These are phyloP conservation scores for Thuidium tamariscinum DNA, from an alignment of 225 moss, liverwort and hornwort species.

Conservation along the genomic window DNA sequence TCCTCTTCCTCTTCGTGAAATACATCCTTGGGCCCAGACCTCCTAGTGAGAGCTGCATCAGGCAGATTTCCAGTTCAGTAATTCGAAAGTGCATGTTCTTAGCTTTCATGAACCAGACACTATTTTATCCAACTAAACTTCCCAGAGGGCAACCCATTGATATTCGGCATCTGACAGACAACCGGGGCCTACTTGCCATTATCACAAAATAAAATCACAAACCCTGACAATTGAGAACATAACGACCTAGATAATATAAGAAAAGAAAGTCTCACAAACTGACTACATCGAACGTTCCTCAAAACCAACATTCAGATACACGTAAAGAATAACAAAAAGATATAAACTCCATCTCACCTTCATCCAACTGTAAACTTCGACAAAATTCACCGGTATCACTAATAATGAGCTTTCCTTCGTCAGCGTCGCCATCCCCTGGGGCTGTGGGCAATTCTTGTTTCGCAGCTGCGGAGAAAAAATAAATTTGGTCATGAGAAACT, in stretches of 20 bases:
- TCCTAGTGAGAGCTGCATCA: constrained; percentile 69
- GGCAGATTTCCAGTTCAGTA: constrained; percentile 1
- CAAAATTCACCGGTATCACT: constrained; percentile 99
- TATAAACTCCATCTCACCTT: constrained; percentile 40
- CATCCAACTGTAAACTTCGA: constrained; percentile 92
- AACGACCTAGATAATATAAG: not conserved
- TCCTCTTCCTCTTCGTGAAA: constrained; percentile 64
- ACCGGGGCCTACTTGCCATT: not conserved
- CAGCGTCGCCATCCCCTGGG: constrained; percentile 32
- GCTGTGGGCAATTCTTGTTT: constrained; percentile 39
- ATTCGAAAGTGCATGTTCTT: not conserved
- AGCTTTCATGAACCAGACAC: not conserved
- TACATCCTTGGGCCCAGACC: constrained; percentile 88
- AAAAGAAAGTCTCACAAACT: not conserved
- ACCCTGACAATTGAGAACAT: not conserved
- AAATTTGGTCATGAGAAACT: not conserved
- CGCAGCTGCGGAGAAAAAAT: constrained; percentile 19
- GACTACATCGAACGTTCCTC: not conserved
- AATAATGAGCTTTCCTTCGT: constrained; percentile 74
- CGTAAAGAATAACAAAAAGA: not conserved
- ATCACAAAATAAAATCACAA: not conserved
- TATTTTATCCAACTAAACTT: not conserved
- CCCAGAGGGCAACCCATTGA: not conserved
- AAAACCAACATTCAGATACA: not conserved
- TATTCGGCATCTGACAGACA: not conserved